Conservation (phyloP, 2,329 filamentous ascomycete genomes). For the Monilinia vaccinii-corymbosi region DNA sequence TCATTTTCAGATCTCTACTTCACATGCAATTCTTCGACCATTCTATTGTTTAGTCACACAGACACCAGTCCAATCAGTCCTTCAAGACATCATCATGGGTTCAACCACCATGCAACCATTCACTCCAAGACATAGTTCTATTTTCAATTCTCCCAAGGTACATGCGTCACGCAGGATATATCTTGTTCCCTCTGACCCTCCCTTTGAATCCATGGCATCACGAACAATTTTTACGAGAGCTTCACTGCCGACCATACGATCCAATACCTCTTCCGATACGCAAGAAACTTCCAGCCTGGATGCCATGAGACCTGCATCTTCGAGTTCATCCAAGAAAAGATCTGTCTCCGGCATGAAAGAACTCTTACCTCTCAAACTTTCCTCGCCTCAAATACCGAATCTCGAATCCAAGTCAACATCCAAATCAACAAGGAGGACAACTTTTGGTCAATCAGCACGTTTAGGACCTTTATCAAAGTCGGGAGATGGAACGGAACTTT, state of each 20-base stretch:
- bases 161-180: conserved; percentile 13
- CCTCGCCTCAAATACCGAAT: conserved; percentile 11
- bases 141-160: conserved; percentile 5
- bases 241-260: conserved; percentile 9
- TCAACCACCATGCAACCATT: not conserved
- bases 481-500: not conserved
- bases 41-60: not conserved
- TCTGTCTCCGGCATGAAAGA: conserved; percentile 24
- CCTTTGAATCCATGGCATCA: conserved; percentile 5
- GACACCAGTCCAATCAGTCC: not conserved
- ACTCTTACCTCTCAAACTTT: conserved; percentile 20
- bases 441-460: conserved; percentile 1
- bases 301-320: conserved; percentile 4
- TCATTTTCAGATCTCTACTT: not conserved
- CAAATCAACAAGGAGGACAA: conserved; percentile 4
- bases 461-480: not conserved
- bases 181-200: conserved; percentile 7
- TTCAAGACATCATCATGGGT: conserved; percentile 6
- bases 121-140: conserved; percentile 11
- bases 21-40: not conserved
- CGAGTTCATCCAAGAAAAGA: conserved; percentile 11
- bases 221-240: conserved; percentile 1
- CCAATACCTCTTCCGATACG: conserved; percentile 10
- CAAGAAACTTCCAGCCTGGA: not conserved
- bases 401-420: not conserved